Conservation (phyloP, 352 stramenopile species). For the Pythium biforme region DNA sequence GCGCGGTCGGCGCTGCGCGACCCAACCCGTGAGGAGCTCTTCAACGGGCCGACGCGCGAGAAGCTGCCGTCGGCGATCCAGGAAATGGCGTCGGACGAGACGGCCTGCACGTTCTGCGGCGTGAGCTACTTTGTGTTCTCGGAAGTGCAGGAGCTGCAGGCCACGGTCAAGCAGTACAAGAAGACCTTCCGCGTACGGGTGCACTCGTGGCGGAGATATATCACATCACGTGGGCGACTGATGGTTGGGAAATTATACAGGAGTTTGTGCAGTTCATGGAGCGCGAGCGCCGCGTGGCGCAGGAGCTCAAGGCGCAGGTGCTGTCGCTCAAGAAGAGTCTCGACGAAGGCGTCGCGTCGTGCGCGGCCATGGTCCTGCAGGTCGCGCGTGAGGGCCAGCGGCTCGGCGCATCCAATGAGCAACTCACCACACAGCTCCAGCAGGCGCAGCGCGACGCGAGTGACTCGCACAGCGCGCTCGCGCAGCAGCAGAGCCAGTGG, state of each 20-base stretch:
- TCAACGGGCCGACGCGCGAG: conserved; percentile 51
- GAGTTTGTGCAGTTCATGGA: conserved; percentile 71
- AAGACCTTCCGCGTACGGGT: conserved; percentile 61
- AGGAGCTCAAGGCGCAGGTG: conserved; percentile 42
- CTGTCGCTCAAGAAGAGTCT: conserved; percentile 38
- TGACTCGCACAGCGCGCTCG: conserved; percentile 13
- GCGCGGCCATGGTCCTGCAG: conserved; percentile 18
- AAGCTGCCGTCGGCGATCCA: conserved; percentile 68
- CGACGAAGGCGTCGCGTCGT: conserved; percentile 25
- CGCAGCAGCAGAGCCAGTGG: conserved; percentile 29
- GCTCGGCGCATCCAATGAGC: conserved; percentile 4
- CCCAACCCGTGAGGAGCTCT: conserved; percentile 71
- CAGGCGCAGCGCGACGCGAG: conserved; percentile 24
- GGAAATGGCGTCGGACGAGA: conserved; percentile 62
- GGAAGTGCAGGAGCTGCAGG: conserved; percentile 76
- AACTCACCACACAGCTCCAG: conserved; percentile 25
- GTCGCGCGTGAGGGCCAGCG: conserved; percentile 30
- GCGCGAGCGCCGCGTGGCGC: conserved; percentile 43
- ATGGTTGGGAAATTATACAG: too few relatives aligned
- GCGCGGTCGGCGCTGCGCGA: too few relatives aligned
- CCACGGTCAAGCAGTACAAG: conserved; percentile 69
- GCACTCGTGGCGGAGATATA: too few relatives aligned
- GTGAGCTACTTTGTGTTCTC: conserved; percentile 88
- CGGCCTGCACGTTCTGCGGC: conserved; percentile 80
- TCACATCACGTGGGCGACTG: too few relatives aligned